Evolutionary conservation across 2,329 filamentous ascomycete genomes (phyloP).

Genomic region (Fusarium penzigii): DNA sequence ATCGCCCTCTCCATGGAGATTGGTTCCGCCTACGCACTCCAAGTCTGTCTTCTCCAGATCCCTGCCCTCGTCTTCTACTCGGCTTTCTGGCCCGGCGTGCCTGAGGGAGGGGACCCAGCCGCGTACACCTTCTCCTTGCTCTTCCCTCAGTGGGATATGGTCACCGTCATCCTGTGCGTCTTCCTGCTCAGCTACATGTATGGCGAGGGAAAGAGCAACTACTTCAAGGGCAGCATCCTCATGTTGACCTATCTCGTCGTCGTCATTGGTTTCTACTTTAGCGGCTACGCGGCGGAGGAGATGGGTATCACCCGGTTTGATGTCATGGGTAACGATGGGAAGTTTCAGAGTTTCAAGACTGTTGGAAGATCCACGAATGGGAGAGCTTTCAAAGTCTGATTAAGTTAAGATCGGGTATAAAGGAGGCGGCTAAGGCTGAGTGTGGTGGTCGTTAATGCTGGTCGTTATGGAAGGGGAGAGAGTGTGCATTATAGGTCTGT

Average conservation of each 20-base stretch:
- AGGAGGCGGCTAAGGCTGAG: background rate
- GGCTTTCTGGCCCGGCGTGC: conserved; percentile 63
- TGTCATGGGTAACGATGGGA: conserved; percentile 50
- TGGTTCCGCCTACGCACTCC: conserved; percentile 92
- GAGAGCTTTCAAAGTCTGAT: conserved; percentile 27
- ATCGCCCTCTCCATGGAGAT: conserved; percentile 99
- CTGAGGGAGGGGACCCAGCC: conserved; percentile 40
- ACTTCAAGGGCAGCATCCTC: conserved; percentile 97
- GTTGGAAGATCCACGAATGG: conserved; percentile 47
- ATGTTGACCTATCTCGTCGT: conserved; percentile 93
- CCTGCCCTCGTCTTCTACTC: conserved; percentile 91
- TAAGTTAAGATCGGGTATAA: background rate
- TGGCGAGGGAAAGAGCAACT: conserved; percentile 98
- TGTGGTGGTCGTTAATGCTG: no score
- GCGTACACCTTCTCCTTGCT: conserved; percentile 80
- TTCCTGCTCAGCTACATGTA: conserved; percentile 98
- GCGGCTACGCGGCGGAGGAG: conserved; percentile 53
- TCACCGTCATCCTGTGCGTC: conserved; percentile 92
- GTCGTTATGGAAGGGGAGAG: background rate
- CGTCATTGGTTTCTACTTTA: conserved; percentile 87
- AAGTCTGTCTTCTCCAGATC: conserved; percentile 93
- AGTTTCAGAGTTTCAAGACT: conserved; percentile 55
- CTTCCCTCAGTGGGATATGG: conserved; percentile 99
- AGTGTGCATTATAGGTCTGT: background rate
- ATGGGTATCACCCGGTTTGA: conserved; percentile 54